Percentiles rank a stretch among this genome's conserved stretches.
Conservation (phyloP, 352 stramenopile genomes). For the Pythium inflatum region DNA sequence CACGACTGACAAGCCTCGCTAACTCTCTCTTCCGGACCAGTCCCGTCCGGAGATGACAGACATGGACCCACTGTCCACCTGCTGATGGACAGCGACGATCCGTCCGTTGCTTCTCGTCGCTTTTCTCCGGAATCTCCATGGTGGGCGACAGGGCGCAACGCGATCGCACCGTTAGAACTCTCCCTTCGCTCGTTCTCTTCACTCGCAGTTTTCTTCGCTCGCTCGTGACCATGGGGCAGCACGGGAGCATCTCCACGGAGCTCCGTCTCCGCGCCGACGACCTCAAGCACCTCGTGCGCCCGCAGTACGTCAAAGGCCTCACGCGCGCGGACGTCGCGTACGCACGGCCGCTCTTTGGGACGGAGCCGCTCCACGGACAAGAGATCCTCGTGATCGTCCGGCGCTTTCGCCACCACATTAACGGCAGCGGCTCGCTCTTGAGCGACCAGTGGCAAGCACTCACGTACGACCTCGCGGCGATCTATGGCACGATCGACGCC, state of each 20-base stretch:
- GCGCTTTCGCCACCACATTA: slow-evolving; percentile 32
- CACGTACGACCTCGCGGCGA: slow-evolving; percentile 32
- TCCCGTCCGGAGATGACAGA: too few species aligned
- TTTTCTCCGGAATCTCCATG: too few species aligned
- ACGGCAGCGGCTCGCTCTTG: slow-evolving; percentile 30
- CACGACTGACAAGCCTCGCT: too few species aligned
- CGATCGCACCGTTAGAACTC: background rate
- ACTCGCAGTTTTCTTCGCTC: background rate
- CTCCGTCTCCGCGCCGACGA: slow-evolving; percentile 30
- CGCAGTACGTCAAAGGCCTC: slow-evolving; percentile 34
- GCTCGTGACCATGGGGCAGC: slow-evolving; percentile 20
- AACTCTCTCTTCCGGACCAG: too few species aligned
- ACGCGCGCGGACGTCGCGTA: slow-evolving; percentile 33
- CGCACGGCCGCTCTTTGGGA: slow-evolving; percentile 26
- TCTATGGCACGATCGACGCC: slow-evolving; percentile 16
- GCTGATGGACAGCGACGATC: too few species aligned
- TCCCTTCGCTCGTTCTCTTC: background rate
- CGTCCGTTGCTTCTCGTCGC: too few species aligned
- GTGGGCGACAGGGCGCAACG: background rate
- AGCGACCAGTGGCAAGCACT: slow-evolving; percentile 30
- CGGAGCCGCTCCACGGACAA: slow-evolving; percentile 34
- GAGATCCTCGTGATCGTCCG: slow-evolving; percentile 31
- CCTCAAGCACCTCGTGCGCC: slow-evolving; percentile 33
- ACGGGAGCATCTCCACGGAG: slow-evolving; percentile 32
- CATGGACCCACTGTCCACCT: too few species aligned